phyloP scores from a whole-genome alignment of 163 green algal genomes.

The Chloromonas sp. region DNA sequence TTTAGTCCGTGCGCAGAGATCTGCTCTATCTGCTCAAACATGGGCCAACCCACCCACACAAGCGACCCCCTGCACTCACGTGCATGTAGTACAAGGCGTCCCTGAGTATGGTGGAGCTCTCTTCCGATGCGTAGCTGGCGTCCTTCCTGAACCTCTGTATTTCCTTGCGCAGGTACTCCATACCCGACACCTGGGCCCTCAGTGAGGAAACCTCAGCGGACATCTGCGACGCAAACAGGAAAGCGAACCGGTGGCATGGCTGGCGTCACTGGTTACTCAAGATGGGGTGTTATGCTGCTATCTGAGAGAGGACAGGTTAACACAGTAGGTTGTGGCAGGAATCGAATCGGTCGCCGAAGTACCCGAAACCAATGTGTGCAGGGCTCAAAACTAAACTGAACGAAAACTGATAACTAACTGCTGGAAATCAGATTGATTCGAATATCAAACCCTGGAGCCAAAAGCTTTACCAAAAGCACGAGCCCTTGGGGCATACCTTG shows the following conservation, averaged over 20 bases:
- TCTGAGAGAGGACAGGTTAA: too few species aligned
- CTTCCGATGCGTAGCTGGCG: neutral
- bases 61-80: neutral
- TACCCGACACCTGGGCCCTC: slow-evolving; percentile 5
- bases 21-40: too few species aligned
- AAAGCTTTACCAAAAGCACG: neutral
- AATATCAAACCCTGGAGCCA: neutral
- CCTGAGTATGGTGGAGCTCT: neutral
- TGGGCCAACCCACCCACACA: neutral
- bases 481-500: slow-evolving; percentile 5
- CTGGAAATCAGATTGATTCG: neutral
- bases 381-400: neutral
- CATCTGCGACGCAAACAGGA: neutral
- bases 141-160: slow-evolving; percentile 1
- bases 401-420: neutral
- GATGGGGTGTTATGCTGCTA: neutral
- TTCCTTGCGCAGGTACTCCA: slow-evolving; percentile 14
- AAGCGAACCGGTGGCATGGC: neutral
- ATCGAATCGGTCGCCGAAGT: neutral
- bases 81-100: slow-evolving; percentile 2
- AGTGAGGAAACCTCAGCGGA: slow-evolving; percentile 1
- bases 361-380: neutral
- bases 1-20: too few species aligned
- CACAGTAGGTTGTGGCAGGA: too few species aligned
- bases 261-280: neutral